phyloP scores from a whole-genome alignment of 139 green algal genomes.

The Chlamydomonas urium region DNA sequence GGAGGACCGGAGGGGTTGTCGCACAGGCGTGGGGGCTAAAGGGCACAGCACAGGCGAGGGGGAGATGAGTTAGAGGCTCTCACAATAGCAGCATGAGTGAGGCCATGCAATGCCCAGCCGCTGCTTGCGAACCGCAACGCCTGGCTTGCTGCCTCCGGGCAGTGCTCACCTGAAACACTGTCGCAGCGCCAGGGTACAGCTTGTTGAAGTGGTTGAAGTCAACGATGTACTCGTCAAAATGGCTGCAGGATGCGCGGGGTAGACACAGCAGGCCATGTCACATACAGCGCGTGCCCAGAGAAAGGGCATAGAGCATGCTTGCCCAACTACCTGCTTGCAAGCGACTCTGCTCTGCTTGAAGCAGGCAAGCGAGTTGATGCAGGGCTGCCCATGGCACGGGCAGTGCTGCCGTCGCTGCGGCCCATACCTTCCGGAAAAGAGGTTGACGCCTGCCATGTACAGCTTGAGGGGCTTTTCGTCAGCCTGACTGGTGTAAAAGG shows the following conservation, averaged over 20 bases:
- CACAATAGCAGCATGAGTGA: too few species aligned
- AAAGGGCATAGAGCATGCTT: not conserved
- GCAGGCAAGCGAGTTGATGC: too few species aligned
- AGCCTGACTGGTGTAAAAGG: slow-evolving; percentile 34
- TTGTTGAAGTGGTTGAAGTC: slow-evolving; percentile 4
- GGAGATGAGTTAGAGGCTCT: too few species aligned
- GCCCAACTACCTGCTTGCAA: too few species aligned
- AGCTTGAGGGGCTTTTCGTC: slow-evolving; percentile 25
- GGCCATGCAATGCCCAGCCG: too few species aligned
- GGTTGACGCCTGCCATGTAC: slow-evolving; percentile 53
- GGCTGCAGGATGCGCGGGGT: not conserved
- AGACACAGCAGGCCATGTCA: too few species aligned
- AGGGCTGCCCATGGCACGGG: not conserved
- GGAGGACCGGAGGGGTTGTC: not conserved
- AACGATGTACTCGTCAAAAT: slow-evolving; percentile 15
- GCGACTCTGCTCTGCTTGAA: too few species aligned
- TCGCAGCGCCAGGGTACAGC: not conserved
- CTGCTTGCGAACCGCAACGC: too few species aligned
- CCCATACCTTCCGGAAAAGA: slow-evolving; percentile 26
- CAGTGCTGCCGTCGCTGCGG: not conserved
- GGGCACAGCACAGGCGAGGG: too few species aligned
- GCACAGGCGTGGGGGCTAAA: not conserved
- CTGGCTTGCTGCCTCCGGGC: too few species aligned
- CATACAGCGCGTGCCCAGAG: not conserved
- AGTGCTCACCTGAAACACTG: not conserved